Base-by-base conservation (phyloP, 2,329 filamentous ascomycete genomes). In the Phialophora verrucosa region DNA sequence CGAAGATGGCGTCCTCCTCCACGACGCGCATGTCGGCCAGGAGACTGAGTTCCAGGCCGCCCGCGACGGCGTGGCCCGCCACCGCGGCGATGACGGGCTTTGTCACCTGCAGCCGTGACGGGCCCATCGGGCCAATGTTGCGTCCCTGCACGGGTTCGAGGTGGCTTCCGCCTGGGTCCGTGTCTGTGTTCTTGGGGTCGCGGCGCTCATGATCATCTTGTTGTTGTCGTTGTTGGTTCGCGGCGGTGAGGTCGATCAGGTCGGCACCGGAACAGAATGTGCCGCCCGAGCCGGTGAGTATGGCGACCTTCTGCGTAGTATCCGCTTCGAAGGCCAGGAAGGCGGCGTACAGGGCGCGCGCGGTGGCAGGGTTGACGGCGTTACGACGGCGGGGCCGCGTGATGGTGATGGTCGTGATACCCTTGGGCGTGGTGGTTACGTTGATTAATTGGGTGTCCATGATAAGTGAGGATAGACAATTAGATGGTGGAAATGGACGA, bases 181-280 rank as follows among this genome's bases (percentile, higher is more conserved):
- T 2, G 4, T 42, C 5, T 17, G 35, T 14, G 35, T 38, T 5
- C 17, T 14, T 42, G 38, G 38, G 17, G 38, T 2, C 17, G 2
- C 32, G 32, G 32, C 32, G 32, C 32, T 12, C 32, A 12, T 35
- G 32, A 2, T 35, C 32, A 12, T 12, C 4, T n/a, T 17, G 14
- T n/a, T 5, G 38, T 17, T 17, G 38, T 42, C 14, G 38, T 7
- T n/a, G 38, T 17, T 42, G 35, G 17, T 8, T 7, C 14, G 38
- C 38, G 38, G 38, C 38, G 3, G 67, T 65, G 20, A 69, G 44
- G 23, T 64, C 67, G 54, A 66, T 54, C 0, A 87, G 77, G 70
- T 87, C 84, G 63, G 80, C 83, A 4, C 84, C 84, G 0, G 84
- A 83, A 73, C 83, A 86, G 69, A 87, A 87, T 1, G 78, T 83